Evolutionary conservation across 441 rosid species (phyloP), one percentile per base, ranked within the genome.

Genomic region (Euphorbia celastroides): DNA sequence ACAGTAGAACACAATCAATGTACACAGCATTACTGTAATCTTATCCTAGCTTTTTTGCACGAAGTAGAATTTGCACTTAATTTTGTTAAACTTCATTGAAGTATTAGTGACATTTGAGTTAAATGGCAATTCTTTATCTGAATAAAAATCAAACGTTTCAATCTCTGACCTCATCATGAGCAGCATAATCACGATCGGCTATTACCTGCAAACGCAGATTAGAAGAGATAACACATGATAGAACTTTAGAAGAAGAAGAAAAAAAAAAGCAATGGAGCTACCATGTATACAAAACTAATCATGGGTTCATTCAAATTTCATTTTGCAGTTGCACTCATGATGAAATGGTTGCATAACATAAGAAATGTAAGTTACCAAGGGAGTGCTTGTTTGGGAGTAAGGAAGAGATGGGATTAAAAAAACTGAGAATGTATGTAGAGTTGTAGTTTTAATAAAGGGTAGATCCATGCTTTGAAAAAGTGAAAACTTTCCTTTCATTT

Each of bases 91-190:
- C 30, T 61, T 19, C 58, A 42, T 34, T 31, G 5, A 63, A 52
- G 0, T 23, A 6, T 6, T 23, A 16, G 19, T 55, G 9, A 11
- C 7, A 19, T 38, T 48, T 10, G 0, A 6, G 23, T 25, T 34
- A 26, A 65, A 70, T 10, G 9, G 30, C 46, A 64, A 70, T n/a
- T 8, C 11, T 50, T 52, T 20, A 56, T 27, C 46, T 54, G 20
- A 28, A 74, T 55, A 27, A 72, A 57, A 60, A 50, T 10, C 17
- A 61, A 57, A 7, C 30, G 5, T 67, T 54, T 30, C 30, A 32
- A 25, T 66, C 23, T 73, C 80, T 59, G 41, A 93, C 97, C 97
- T 93, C 92, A 52, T 90, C 92, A 57, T 86, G 82, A 59, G 89
- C 84, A 75, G 83, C 75, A 80, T 80, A 93, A 78, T 83, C 57